Evolutionary conservation across 441 rosid genomes (phyloP).

Genomic region (Gossypium schwendimanii): DNA sequence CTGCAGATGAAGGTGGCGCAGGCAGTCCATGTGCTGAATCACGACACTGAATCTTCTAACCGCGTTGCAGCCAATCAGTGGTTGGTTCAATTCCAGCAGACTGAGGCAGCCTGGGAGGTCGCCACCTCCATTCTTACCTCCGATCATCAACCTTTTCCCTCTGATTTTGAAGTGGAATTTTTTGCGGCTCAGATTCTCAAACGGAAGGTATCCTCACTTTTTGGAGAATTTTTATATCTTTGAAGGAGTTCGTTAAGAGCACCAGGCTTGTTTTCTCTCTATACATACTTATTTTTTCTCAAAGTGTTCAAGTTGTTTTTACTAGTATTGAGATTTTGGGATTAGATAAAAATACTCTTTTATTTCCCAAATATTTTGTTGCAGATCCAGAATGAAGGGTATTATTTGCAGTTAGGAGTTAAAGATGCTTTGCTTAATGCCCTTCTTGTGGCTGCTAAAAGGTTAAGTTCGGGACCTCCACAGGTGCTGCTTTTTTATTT

Average conservation of each 20-base stretch:
- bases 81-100: slow-evolving; percentile 90
- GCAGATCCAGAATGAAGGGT: slow-evolving; percentile 92
- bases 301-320: background rate
- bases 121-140: slow-evolving; percentile 86
- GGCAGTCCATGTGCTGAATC: slow-evolving; percentile 88
- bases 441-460: slow-evolving; percentile 74
- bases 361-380: slow-evolving; percentile 11
- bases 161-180: slow-evolving; percentile 77
- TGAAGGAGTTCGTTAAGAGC: background rate
- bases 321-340: background rate
- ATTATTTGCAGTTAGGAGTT: slow-evolving; percentile 52
- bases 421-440: slow-evolving; percentile 83
- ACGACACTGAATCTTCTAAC: slow-evolving; percentile 78
- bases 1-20: slow-evolving; percentile 79
- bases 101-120: slow-evolving; percentile 80
- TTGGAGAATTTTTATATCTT: background rate
- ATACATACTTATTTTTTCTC: background rate
- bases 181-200: slow-evolving; percentile 94
- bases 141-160: slow-evolving; percentile 38
- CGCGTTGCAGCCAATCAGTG: slow-evolving; percentile 96
- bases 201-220: slow-evolving; percentile 50
- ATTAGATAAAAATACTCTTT: background rate
- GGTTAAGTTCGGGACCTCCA: slow-evolving; percentile 83
- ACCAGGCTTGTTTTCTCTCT: background rate
- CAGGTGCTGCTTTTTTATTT: slow-evolving; percentile 55